Base-by-base conservation (phyloP, 2,329 filamentous ascomycete species). In the Botrytis fabae region DNA sequence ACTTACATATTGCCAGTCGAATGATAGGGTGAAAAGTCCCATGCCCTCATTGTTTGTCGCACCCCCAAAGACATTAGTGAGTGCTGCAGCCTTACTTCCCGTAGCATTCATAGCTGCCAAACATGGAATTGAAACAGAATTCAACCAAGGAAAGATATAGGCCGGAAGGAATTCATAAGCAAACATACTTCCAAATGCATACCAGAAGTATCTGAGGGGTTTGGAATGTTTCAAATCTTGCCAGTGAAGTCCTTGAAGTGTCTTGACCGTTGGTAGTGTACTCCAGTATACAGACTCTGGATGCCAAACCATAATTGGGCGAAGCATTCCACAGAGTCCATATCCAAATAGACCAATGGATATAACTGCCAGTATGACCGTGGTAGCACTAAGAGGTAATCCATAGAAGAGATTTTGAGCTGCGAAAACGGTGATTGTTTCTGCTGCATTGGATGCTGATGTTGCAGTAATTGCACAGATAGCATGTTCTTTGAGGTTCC, bases 401-500 rank as follows among this genome's bases (percentile, higher is more conserved):
- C 81, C 79, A 72, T 87, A 87, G 78, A 82, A 87, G 3, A 87
- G 81, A 70, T 82, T 77, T 78, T 87, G 84, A 0, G 82, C 84
- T 0, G 86, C 82, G 7, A 87, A 78, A 0, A 83, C 82, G 51
- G 84, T 82, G 5, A 82, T 83, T 42, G 80, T 75, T 5, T 81
- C 82, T 0, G 83, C 73, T 1, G 84, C 86, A 63, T 87, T 87
- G 6, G 85, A 87, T 0, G 85, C 86, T 0, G 86, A 86, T 0
- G 85, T 86, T 1, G 87, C 86, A 0, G 85, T 88, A 77, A 88
- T 86, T 66, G 86, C 77, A 75, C 84, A 85, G 1, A 89, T 83
- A 0, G 86, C 81, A 51, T 90, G 87, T 76, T 90, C 88, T 75
- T 89, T 89, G 48, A 89, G 79, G 42, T 81, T 82, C 84, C 85